A percentile compares a stretch with the other conserved stretches of the same genome.
Evolutionary conservation across 148 eudicot genomes (phyloP).

Genomic region (Silene uniflora): DNA sequence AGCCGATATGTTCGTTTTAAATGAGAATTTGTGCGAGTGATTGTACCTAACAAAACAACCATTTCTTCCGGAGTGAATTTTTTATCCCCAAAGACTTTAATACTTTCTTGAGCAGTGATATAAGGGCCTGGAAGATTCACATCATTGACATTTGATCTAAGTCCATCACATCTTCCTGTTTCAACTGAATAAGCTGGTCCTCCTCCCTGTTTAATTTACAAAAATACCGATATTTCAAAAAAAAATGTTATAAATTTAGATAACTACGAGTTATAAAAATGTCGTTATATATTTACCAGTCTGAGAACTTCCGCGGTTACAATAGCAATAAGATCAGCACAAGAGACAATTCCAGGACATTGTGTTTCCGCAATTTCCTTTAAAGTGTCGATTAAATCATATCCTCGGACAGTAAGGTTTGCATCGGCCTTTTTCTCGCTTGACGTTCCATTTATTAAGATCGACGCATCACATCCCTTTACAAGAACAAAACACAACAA

Average conservation of each 20-base stretch:
- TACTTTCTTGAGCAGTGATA: not conserved
- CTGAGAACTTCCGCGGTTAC: constrained; percentile 6
- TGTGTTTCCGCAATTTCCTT: not conserved
- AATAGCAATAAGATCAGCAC: constrained; percentile 21
- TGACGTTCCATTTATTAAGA: constrained; percentile 9
- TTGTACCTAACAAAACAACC: constrained; percentile 21
- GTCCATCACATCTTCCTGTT: constrained; percentile 21
- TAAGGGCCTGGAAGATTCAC: constrained; percentile 15
- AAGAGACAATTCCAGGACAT: constrained; percentile 15
- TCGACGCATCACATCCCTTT: constrained; percentile 20
- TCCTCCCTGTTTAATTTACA: constrained; percentile 8
- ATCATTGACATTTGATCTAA: not conserved
- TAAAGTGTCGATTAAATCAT: constrained; percentile 8
- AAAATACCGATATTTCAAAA: not conserved
- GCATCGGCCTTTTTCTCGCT: constrained; percentile 8
- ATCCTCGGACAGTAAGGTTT: constrained; percentile 19
- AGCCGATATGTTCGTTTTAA: too few relatives aligned
- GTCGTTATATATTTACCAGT: not conserved
- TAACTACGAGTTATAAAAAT: not conserved
- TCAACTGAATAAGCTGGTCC: constrained; percentile 14
- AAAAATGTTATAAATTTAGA: not conserved
- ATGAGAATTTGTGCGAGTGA: not conserved
- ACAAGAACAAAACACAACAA: too few relatives aligned
- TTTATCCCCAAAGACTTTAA: constrained; percentile 7
- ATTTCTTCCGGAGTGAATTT: constrained; percentile 9